phyloP scores from a whole-genome alignment of 306 rosid genomes.

The Acmispon strigosus region DNA sequence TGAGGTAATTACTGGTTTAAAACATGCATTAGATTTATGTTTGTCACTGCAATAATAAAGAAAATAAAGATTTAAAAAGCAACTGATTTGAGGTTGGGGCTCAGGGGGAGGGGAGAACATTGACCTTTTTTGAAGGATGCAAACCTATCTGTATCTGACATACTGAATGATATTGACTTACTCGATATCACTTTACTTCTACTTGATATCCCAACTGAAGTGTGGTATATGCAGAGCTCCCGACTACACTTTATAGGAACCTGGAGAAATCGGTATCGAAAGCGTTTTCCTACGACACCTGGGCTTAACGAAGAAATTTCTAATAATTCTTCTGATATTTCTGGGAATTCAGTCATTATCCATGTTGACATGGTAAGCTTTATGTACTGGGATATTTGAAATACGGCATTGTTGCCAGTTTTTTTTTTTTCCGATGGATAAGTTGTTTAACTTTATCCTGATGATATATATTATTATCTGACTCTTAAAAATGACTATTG shows the following conservation, averaged over 20 bases:
- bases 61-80: background rate
- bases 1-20: constrained; percentile 5
- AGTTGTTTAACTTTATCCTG: constrained; percentile 4
- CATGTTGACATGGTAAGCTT: constrained; percentile 84
- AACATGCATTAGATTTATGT: background rate
- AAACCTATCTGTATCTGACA: background rate
- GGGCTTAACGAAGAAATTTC: constrained; percentile 32
- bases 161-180: background rate
- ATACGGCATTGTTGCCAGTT: constrained; percentile 17
- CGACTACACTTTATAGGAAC: constrained; percentile 94
- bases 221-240: constrained; percentile 60
- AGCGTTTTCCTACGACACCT: constrained; percentile 48
- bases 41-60: background rate
- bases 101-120: background rate
- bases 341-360: constrained; percentile 39
- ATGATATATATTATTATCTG: background rate
- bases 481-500: background rate
- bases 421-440: background rate
- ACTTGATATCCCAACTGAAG: constrained; percentile 13
- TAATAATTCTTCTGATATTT: constrained; percentile 23
- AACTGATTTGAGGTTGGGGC: background rate
- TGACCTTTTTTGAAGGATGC: constrained; percentile 4
- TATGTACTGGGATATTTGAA: constrained; percentile 5
- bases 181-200: constrained; percentile 12
- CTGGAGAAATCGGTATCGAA: constrained; percentile 88